A percentile compares a stretch with the other conserved stretches of the same genome.
These are phyloP conservation scores for Mayamaea pseudoterrestris DNA, from an alignment of 108 stramenopile species.

Conservation along the genomic window DNA sequence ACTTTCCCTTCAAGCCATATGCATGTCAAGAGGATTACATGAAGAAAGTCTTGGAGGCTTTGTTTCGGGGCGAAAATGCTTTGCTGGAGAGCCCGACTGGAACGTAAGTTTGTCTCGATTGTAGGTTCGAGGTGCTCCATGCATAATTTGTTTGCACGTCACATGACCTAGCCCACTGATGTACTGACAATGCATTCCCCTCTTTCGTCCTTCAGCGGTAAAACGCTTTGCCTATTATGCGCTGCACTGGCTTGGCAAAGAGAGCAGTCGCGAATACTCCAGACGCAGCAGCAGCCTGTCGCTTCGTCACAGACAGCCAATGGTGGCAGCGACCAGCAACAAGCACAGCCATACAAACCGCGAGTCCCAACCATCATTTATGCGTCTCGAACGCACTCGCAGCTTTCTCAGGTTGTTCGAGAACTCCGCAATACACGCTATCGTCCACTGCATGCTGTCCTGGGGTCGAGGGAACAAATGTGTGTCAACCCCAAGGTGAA, in stretches of 20 bases:
- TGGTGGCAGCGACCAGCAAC: neutral
- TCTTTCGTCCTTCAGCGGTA: no score
- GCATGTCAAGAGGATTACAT: slow-evolving; percentile 90
- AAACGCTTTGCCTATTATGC: slow-evolving; percentile 83
- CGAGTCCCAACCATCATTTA: slow-evolving; percentile 83
- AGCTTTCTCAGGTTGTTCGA: slow-evolving; percentile 90
- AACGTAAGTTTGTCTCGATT: no score
- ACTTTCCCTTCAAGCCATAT: slow-evolving; percentile 96
- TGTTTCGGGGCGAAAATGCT: slow-evolving; percentile 58
- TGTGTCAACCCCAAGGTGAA: slow-evolving; percentile 92
- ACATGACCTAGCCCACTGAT: no score
- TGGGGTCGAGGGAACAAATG: slow-evolving; percentile 95
- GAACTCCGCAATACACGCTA: slow-evolving; percentile 90
- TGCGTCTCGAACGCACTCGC: slow-evolving; percentile 94
- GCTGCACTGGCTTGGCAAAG: slow-evolving; percentile 79
- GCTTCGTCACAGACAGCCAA: neutral
- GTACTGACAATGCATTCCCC: no score
- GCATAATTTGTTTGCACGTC: no score
- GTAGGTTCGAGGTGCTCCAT: no score
- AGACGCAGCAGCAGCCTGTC: neutral
- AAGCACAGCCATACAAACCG: slow-evolving; percentile 5
- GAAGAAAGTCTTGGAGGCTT: slow-evolving; percentile 75
- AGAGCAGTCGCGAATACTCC: slow-evolving; percentile 24
- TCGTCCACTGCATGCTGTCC: slow-evolving; percentile 81
- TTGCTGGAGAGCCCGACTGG: slow-evolving; percentile 88